Conservation (phyloP, 257 asterid genomes). For the Scutellaria barbata region DNA sequence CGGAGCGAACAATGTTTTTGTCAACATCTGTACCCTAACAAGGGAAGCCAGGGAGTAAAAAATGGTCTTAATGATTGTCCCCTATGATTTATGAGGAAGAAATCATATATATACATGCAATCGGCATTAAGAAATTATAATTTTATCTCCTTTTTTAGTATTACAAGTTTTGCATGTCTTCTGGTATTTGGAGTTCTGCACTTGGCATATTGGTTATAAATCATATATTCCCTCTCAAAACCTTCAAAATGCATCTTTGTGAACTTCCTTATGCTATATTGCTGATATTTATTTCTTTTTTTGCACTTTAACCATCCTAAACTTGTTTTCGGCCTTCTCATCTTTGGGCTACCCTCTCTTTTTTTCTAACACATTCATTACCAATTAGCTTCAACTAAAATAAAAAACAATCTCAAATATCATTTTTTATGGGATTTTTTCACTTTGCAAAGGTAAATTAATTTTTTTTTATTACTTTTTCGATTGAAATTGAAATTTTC, state of each 20-base stretch:
- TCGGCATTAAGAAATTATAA: conserved; percentile 39
- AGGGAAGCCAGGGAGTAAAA: not conserved
- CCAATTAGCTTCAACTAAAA: too few species aligned
- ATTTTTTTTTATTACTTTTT: too few species aligned
- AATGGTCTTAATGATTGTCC: conserved; percentile 31
- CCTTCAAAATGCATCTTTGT: conserved; percentile 27
- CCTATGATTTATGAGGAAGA: conserved; percentile 23
- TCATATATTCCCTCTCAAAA: conserved; percentile 25
- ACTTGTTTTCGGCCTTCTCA: too few species aligned
- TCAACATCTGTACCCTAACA: not conserved
- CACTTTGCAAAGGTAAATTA: too few species aligned
- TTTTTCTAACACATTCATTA: too few species aligned
- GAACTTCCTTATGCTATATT: conserved; percentile 24
- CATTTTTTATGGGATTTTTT: too few species aligned
- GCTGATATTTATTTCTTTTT: not conserved
- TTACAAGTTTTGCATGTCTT: not conserved
- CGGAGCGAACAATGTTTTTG: conserved; percentile 41
- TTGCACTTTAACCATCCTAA: not conserved
- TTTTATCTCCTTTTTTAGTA: conserved; percentile 2
- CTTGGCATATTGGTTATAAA: conserved; percentile 27
- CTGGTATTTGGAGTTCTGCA: conserved; percentile 20
- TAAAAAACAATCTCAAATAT: too few species aligned
- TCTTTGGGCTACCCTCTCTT: too few species aligned
- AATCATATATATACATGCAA: not conserved
- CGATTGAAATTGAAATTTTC: too few species aligned